Evolutionary conservation across 2,329 filamentous ascomycete species (phyloP).

Genomic region (Albophoma yamanashiensis): DNA sequence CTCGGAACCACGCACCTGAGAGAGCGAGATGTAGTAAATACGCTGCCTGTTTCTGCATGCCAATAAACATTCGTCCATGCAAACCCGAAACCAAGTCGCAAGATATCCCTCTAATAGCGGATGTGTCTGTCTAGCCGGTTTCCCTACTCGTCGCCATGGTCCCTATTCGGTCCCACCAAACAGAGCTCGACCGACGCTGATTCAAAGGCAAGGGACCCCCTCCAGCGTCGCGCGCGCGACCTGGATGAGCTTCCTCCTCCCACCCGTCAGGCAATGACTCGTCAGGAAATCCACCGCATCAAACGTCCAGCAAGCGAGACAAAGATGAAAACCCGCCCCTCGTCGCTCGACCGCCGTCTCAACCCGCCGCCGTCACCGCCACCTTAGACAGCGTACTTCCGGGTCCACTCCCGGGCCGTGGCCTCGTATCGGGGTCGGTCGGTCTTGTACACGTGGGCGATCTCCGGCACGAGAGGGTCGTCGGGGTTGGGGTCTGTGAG

Average conservation of each 20-base stretch:
- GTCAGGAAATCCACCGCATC: neutral
- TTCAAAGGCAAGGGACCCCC: neutral
- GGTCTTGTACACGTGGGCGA: conserved; percentile 99
- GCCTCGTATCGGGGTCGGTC: conserved; percentile 93
- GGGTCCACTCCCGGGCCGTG: conserved; percentile 94
- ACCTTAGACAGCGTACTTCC: conserved; percentile 88
- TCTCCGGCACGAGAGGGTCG: conserved; percentile 96
- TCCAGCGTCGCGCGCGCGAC: neutral
- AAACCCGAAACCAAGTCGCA: conserved; percentile 27
- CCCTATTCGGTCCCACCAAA: conserved; percentile 14
- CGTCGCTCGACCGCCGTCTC: conserved; percentile 9
- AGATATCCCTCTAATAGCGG: conserved; percentile 25
- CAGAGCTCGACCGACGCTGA: conserved; percentile 11
- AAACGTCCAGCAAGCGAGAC: conserved; percentile 4
- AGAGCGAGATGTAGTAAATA: conserved; percentile 5
- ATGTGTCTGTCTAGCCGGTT: conserved; percentile 24
- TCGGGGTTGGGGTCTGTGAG: conserved; percentile 98
- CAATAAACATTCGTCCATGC: conserved; percentile 19
- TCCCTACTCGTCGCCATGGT: conserved; percentile 14
- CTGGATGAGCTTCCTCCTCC: neutral
- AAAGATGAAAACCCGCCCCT: conserved; percentile 15
- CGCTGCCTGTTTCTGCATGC: conserved; percentile 12
- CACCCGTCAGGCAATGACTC: conserved; percentile 2
- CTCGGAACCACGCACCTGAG: neutral
- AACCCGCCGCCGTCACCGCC: conserved; percentile 2